Percentiles rank a stretch among this genome's conserved stretches.
These are phyloP conservation scores for Triadica sebifera DNA, from an alignment of 345 rosid genomes.

Conservation along the genomic window DNA sequence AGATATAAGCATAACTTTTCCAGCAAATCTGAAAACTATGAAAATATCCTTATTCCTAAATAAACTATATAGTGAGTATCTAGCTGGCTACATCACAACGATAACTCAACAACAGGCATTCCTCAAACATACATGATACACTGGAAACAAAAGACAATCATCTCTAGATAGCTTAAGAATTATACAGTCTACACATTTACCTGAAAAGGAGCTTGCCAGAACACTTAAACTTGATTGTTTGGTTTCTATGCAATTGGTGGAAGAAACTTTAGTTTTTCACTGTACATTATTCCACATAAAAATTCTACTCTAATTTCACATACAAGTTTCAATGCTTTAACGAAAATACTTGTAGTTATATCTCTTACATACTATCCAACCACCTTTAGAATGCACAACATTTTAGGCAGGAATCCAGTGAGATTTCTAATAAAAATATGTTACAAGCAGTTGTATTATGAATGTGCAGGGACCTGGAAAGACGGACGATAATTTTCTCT, in stretches of 20 bases:
- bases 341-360: background rate
- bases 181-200: too few relatives aligned
- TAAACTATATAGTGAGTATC: too few relatives aligned
- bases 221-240: background rate
- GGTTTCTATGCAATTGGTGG: background rate
- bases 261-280: background rate
- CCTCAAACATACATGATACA: background rate
- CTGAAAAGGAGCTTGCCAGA: background rate
- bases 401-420: background rate
- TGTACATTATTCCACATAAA: background rate
- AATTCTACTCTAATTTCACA: background rate
- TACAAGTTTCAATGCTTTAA: background rate
- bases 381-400: background rate
- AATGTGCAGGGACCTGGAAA: constrained; percentile 21
- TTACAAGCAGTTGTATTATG: background rate
- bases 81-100: too few relatives aligned
- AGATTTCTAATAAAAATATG: background rate
- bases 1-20: too few relatives aligned
- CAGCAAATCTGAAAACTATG: too few relatives aligned
- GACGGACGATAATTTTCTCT: constrained; percentile 3
- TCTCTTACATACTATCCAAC: background rate
- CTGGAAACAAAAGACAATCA: background rate
- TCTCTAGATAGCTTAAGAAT: background rate
- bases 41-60: too few relatives aligned
- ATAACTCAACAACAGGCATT: background rate